phyloP scores from a whole-genome alignment of 2,329 filamentous ascomycete species.

The Colletotrichum sp. region DNA sequence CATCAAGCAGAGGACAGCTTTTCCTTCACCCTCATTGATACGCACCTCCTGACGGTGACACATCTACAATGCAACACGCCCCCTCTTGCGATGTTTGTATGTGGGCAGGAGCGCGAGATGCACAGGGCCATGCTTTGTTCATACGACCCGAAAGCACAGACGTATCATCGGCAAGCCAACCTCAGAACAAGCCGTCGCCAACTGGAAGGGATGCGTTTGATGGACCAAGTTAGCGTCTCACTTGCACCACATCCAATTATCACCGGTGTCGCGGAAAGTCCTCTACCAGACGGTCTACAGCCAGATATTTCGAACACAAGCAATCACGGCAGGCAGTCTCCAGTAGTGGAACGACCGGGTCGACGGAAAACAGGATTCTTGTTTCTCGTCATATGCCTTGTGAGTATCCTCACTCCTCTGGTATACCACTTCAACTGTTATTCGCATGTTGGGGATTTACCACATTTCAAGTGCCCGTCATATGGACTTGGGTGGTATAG shows the following conservation, averaged over 20 bases:
- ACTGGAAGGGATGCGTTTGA: not conserved
- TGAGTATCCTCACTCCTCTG: not conserved
- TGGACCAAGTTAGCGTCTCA: not conserved
- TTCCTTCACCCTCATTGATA: not conserved
- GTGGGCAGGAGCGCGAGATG: not conserved
- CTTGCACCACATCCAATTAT: not conserved
- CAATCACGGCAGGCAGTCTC: not conserved
- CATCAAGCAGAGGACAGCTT: not conserved
- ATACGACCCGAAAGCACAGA: not conserved
- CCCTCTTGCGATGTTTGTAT: not conserved
- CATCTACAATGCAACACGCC: not conserved
- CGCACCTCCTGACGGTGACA: not conserved
- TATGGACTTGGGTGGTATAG: not conserved
- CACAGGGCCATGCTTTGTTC: not conserved
- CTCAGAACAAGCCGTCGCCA: not conserved
- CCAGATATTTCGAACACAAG: not conserved
- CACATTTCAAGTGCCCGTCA: not conserved
- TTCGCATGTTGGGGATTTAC: not conserved
- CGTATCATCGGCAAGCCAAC: not conserved
- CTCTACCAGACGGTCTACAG: not conserved
- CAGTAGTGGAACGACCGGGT: not conserved
- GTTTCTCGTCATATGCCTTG: not conserved
- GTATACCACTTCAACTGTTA: not conserved
- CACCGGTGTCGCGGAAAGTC: not conserved
- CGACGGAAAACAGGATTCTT: not conserved